Base-by-base conservation (phyloP, 2,329 filamentous ascomycete species). In the Massarina eburnea region DNA sequence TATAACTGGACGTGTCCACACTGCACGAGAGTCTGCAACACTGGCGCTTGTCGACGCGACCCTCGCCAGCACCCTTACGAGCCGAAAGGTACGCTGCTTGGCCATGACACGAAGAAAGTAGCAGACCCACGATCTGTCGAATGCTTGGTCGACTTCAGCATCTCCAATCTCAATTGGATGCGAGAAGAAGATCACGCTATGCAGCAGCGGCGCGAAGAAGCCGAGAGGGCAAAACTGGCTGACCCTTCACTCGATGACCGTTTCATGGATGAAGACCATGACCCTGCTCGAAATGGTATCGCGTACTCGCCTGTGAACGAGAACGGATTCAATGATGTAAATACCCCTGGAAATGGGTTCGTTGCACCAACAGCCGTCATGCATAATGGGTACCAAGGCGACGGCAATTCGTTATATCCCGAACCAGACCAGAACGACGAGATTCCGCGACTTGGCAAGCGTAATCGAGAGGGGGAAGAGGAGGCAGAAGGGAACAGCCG, bases 71-170 rank as follows among this genome's bases (percentile, higher is more conserved):
- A 77, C 4, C 88, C 91, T 0, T 96, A 96, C 61, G 83, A 88
- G 41, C 94, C 94, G 0, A 94, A 89, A 60, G 89, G 87, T 46
- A 96, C 91, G 1, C 76, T 92, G 1, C 80, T 97, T 2, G 94
- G 94, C 0, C 91, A 96, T 59, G 91, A 97, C 57, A 99, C 94
- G 0, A 88, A 84, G 43, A 86, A 88, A 26, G 85, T 97, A 39
- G 92, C 94, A 2, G 94, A 99, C 70, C 86, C 89, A 41, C 84
- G 94, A 49, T 96, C 91, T 61, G 84, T 96, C 5, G 92, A 97
- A 68, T 86, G 84, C 19, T 79, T 97, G 18, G 90, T 97, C 8
- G 91, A 97, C 65, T 96, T 96, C 69, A 84, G 88, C 20, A 78
- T 89, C 32, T 92, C 95, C 42, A 99, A 99, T 66, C 76, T 95